Percentiles rank a stretch among this genome's conserved stretches.
Evolutionary conservation across 2,329 filamentous ascomycete genomes (phyloP).

Genomic region (Trichoderma hamatum): DNA sequence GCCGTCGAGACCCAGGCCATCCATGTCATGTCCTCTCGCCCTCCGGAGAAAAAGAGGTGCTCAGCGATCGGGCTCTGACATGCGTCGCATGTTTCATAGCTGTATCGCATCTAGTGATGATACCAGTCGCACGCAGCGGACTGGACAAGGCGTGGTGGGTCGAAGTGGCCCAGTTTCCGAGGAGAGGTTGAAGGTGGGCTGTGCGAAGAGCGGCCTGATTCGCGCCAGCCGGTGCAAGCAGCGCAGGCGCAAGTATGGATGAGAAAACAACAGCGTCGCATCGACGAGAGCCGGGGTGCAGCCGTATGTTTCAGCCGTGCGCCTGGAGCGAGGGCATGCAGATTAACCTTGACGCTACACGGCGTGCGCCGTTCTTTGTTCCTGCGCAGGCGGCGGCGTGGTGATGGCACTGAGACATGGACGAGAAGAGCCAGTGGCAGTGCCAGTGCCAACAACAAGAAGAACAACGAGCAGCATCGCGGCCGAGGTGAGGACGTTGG

Average conservation of each 20-base stretch:
- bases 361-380: constrained; percentile 23
- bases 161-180: constrained; percentile 5
- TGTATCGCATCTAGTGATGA: constrained; percentile 24
- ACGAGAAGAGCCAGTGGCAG: neutral
- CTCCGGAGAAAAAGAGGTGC: constrained; percentile 10
- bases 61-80: constrained; percentile 23
- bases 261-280: constrained; percentile 15
- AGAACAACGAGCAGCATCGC: neutral
- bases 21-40: constrained; percentile 13
- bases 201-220: neutral
- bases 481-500: neutral
- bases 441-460: neutral
- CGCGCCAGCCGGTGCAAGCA: too few species aligned
- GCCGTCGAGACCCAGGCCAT: neutral
- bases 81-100: constrained; percentile 27
- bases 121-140: constrained; percentile 5
- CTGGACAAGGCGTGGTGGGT: constrained; percentile 8
- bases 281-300: constrained; percentile 24
- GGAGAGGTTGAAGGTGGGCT: neutral
- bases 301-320: constrained; percentile 27
- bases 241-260: neutral
- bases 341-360: constrained; percentile 16
- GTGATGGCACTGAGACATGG: neutral
- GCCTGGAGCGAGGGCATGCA: constrained; percentile 19
- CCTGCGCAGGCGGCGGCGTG: neutral